Percentiles rank a stretch among this genome's conserved stretches.
Conservation (phyloP, 164 flowering plant species). For the Aristolochia fimbriata region DNA sequence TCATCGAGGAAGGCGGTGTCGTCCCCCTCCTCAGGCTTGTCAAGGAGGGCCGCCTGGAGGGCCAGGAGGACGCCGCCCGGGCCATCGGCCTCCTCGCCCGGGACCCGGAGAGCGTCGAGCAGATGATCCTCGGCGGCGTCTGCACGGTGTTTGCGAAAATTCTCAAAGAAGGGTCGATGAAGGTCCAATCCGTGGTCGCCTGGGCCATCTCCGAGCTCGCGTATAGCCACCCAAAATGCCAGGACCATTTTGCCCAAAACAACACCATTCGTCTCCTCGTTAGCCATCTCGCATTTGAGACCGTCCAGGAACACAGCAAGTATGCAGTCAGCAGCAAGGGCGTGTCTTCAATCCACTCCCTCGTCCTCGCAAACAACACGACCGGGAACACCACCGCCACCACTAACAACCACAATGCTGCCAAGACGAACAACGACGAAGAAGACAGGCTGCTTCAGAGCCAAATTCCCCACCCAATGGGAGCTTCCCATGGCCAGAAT, state of each 20-base stretch:
- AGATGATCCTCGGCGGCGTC: slow-evolving; percentile 63
- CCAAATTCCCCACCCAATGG: slow-evolving; percentile 30
- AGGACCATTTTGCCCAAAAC: slow-evolving; percentile 68
- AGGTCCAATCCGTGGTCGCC: slow-evolving; percentile 63
- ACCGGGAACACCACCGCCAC: background rate
- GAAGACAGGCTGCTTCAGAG: slow-evolving; percentile 4
- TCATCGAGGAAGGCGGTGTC: slow-evolving; percentile 81
- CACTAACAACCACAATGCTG: background rate
- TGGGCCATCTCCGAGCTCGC: slow-evolving; percentile 82
- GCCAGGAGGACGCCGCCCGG: slow-evolving; percentile 71
- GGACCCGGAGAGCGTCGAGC: slow-evolving; percentile 78
- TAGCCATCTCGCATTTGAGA: slow-evolving; percentile 76
- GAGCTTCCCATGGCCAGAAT: slow-evolving; percentile 14
- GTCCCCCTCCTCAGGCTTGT: slow-evolving; percentile 51
- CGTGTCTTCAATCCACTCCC: slow-evolving; percentile 41
- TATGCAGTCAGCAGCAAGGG: slow-evolving; percentile 41
- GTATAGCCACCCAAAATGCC: slow-evolving; percentile 56
- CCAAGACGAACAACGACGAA: background rate
- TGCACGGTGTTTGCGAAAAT: slow-evolving; percentile 65
- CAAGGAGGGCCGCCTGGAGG: slow-evolving; percentile 63
- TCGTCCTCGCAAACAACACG: slow-evolving; percentile 37
- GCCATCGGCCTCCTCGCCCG: slow-evolving; percentile 68
- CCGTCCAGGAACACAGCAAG: slow-evolving; percentile 83
- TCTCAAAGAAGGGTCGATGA: slow-evolving; percentile 74
- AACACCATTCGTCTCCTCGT: slow-evolving; percentile 66